These are phyloP conservation scores for Zygoascus sp. DNA, from an alignment of 1,139 yeast genomes.

Conservation along the genomic window DNA sequence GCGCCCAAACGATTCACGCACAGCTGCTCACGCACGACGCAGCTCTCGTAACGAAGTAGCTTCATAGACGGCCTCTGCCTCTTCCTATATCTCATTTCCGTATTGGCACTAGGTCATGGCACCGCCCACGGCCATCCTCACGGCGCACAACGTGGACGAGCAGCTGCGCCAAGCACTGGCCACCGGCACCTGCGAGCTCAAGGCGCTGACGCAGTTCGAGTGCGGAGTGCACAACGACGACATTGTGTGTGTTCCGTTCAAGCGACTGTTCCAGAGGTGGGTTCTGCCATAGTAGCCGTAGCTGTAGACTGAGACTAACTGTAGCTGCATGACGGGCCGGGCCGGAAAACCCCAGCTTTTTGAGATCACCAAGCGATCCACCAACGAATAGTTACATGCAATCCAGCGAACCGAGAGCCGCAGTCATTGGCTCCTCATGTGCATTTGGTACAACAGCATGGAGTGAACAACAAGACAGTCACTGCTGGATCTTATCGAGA, in stretches of 20 bases:
- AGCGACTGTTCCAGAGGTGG: conserved; percentile 21
- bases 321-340: conserved; percentile 5
- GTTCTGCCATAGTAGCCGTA: conserved; percentile 12
- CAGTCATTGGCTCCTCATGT: too few relatives aligned
- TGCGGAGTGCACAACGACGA: conserved; percentile 22
- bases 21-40: too few relatives aligned
- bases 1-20: background rate
- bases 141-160: conserved; percentile 14
- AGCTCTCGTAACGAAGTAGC: too few relatives aligned
- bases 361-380: conserved; percentile 41
- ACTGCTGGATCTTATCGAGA: too few relatives aligned
- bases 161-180: conserved; percentile 13
- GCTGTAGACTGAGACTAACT: background rate
- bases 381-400: conserved; percentile 33
- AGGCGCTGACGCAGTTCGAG: conserved; percentile 44
- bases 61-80: too few relatives aligned
- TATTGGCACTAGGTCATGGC: conserved; percentile 27
- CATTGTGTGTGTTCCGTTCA: conserved; percentile 26
- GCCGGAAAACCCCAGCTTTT: conserved; percentile 35
- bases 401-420: too few relatives aligned
- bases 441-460: too few relatives aligned
- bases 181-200: conserved; percentile 38
- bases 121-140: conserved; percentile 25
- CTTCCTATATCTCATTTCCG: too few relatives aligned
- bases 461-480: too few relatives aligned